phyloP scores from a whole-genome alignment of 345 rosid genomes.

The sweet orange (Citrus sinensis) region DVS_A1.0 CM039169.1:30459501-30460000 shows the following conservation, averaged over 20 bases:
- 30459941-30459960: constrained; percentile 78
- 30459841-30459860: constrained; percentile 13
- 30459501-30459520: not conserved
- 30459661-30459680: constrained; percentile 27
- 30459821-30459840: not conserved
- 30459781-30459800: not conserved
- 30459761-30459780: not conserved
- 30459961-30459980: constrained; percentile 35
- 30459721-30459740: constrained; percentile 7
- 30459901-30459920: constrained; percentile 33
- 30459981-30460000: constrained; percentile 45
- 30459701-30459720: constrained; percentile 11
- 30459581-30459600: constrained; percentile 27
- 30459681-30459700: constrained; percentile 31
- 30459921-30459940: constrained; percentile 79
- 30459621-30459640: constrained; percentile 1
- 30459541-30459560: constrained; percentile 21
- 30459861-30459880: not conserved
- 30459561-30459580: constrained; percentile 31
- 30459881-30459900: constrained; percentile 64
- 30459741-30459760: not conserved
- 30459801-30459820: not conserved
- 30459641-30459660: constrained; percentile 25
- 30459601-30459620: not conserved
- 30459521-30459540: constrained; percentile 19